Evolutionary conservation across 306 rosid species (phyloP).

Genomic region (Herpetospermum pedunculosum): DNA sequence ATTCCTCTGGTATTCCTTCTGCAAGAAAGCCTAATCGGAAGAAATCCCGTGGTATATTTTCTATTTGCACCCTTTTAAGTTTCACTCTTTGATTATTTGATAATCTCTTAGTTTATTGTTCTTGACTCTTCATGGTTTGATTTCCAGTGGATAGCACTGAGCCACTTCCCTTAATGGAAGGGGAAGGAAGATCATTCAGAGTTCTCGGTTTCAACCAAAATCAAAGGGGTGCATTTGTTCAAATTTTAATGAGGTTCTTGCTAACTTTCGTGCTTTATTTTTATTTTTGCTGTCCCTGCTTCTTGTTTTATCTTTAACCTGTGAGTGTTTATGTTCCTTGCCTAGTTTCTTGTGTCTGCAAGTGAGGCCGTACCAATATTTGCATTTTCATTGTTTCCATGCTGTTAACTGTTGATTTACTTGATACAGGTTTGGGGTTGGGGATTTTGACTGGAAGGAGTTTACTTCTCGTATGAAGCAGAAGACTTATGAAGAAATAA

Average conservation of each 20-base stretch:
- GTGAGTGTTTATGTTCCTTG: not conserved
- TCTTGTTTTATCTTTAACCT: slow-evolving; percentile 6
- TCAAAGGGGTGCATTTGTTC: slow-evolving; percentile 94
- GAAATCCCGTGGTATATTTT: slow-evolving; percentile 57
- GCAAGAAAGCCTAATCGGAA: slow-evolving; percentile 48
- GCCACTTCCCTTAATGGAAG: slow-evolving; percentile 94
- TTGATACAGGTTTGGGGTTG: slow-evolving; percentile 71
- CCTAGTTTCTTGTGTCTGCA: not conserved
- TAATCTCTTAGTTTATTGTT: slow-evolving; percentile 2
- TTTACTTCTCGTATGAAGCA: slow-evolving; percentile 79
- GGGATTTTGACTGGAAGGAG: slow-evolving; percentile 91
- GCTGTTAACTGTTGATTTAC: slow-evolving; percentile 18
- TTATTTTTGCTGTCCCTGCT: not conserved
- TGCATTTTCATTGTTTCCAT: slow-evolving; percentile 1
- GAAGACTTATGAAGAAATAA: slow-evolving; percentile 82
- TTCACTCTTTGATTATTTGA: slow-evolving; percentile 1
- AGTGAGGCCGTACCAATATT: not conserved
- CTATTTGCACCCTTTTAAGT: not conserved
- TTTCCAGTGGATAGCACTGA: slow-evolving; percentile 68
- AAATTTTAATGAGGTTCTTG: slow-evolving; percentile 79
- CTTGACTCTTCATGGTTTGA: not conserved
- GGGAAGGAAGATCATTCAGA: slow-evolving; percentile 91
- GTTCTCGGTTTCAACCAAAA: slow-evolving; percentile 95
- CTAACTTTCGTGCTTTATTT: slow-evolving; percentile 10
- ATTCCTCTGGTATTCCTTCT: slow-evolving; percentile 46